Evolutionary conservation across 2,329 filamentous ascomycete genomes (phyloP).

Genomic region (Grosmannia huntii): DNA sequence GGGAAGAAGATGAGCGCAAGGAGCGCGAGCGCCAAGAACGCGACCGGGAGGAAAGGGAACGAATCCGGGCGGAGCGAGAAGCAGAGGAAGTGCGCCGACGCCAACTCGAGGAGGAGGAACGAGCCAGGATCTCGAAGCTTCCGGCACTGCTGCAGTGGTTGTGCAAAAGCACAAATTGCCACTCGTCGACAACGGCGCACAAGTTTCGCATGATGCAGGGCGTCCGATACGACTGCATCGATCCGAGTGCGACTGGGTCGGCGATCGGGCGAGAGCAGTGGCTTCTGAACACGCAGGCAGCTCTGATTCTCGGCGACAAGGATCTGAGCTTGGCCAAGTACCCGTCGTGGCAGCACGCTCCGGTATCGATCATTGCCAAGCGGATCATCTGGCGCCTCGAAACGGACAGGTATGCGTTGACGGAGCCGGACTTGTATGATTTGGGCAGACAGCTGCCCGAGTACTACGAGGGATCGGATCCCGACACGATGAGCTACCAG

Average conservation of each 20-base stretch:
- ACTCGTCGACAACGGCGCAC: constrained; percentile 34
- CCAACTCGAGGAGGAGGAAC: constrained; percentile 41
- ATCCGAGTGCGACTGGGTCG: constrained; percentile 36
- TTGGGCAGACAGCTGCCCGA: constrained; percentile 39
- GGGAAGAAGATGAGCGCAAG: constrained; percentile 38
- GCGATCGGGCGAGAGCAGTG: constrained; percentile 50
- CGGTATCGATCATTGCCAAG: constrained; percentile 42
- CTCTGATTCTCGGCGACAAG: constrained; percentile 51
- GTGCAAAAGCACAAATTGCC: constrained; percentile 37
- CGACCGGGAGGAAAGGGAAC: constrained; percentile 28
- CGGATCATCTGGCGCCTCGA: constrained; percentile 46
- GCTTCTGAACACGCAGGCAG: constrained; percentile 52
- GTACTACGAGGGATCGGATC: constrained; percentile 36
- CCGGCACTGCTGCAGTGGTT: constrained; percentile 51
- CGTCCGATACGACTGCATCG: constrained; percentile 51
- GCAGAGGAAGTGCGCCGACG: constrained; percentile 30
- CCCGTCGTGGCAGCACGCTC: constrained; percentile 43
- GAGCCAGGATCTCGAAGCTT: constrained; percentile 39
- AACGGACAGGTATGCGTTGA: constrained; percentile 42
- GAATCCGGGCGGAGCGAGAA: constrained; percentile 24
- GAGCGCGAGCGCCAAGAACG: constrained; percentile 25
- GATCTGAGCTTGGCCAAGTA: constrained; percentile 48
- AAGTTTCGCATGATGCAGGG: constrained; percentile 46
- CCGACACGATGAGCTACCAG: constrained; percentile 28
- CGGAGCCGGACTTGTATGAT: constrained; percentile 34